phyloP scores from a whole-genome alignment of 139 green algal genomes.

The Closterium sp. region DNA sequence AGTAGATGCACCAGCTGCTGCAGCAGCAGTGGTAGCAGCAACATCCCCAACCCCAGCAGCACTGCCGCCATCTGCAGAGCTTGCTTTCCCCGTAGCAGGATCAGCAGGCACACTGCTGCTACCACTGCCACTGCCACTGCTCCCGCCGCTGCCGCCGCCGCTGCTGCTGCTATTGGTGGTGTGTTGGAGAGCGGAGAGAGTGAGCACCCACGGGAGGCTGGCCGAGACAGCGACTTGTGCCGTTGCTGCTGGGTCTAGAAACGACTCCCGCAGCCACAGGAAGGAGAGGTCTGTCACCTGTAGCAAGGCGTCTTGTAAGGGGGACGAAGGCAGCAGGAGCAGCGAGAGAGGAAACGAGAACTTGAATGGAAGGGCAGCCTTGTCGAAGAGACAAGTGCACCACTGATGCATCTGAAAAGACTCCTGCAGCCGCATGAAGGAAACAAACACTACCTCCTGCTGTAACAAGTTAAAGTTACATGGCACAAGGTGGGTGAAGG shows the following conservation, averaged over 20 bases:
- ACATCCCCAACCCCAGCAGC: slow-evolving; percentile 1
- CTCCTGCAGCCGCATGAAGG: no score
- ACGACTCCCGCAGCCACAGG: slow-evolving; percentile 24
- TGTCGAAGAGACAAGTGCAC: no score
- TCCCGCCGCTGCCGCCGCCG: background rate
- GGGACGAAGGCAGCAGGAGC: background rate
- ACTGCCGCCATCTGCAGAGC: slow-evolving; percentile 14
- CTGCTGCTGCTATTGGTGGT: background rate
- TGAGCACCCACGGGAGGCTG: background rate
- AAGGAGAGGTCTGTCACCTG: slow-evolving; percentile 12
- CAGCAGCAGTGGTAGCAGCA: no score
- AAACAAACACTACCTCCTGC: no score
- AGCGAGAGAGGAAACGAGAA: background rate
- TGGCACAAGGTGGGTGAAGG: background rate
- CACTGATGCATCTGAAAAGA: no score
- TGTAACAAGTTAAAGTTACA: background rate
- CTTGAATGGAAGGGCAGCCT: background rate
- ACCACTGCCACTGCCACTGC: background rate
- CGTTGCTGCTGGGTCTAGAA: background rate
- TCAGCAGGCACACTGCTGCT: background rate
- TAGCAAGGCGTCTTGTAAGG: background rate
- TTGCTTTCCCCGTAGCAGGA: no score
- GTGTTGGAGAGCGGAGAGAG: background rate
- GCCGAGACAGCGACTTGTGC: background rate
- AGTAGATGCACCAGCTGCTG: no score